Percentiles rank a stretch among this genome's conserved stretches.
These are phyloP conservation scores for Carpinus viminea DNA, from an alignment of 306 rosid species.

Conservation along the genomic window DNA sequence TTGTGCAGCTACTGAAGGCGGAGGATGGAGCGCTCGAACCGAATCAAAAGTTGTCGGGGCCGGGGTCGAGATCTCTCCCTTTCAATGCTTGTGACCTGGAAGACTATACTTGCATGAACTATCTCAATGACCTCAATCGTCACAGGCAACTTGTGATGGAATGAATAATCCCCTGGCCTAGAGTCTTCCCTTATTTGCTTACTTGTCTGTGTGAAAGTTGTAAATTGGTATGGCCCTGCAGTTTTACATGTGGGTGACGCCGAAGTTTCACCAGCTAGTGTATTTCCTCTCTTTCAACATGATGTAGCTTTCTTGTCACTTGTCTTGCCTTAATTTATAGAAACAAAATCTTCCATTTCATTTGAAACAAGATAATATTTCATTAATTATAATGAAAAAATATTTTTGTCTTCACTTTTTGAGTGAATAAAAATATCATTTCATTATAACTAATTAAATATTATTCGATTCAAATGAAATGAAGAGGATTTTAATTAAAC, in stretches of 20 bases:
- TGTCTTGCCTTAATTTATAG: conserved; percentile 28
- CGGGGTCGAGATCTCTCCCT: conserved; percentile 39
- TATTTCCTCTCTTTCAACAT: conserved; percentile 17
- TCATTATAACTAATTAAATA: too few relatives aligned
- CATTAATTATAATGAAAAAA: too few relatives aligned
- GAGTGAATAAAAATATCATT: too few relatives aligned
- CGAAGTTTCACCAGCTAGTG: conserved; percentile 26
- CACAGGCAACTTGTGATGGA: conserved; percentile 83
- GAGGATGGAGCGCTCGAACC: conserved; percentile 45
- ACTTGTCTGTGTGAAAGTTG: conserved; percentile 23
- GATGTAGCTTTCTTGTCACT: conserved; percentile 28
- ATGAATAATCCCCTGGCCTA: conserved; percentile 51
- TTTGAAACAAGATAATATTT: too few relatives aligned
- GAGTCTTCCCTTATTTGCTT: not conserved
- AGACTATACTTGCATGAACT: conserved; percentile 81
- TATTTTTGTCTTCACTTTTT: too few relatives aligned
- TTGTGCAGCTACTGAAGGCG: conserved; percentile 59
- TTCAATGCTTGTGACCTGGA: conserved; percentile 78
- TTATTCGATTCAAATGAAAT: too few relatives aligned
- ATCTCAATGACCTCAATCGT: conserved; percentile 78
- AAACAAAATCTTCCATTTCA: too few relatives aligned
- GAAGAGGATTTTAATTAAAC: too few relatives aligned
- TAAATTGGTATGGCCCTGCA: conserved; percentile 25
- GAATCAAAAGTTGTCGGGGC: conserved; percentile 24
- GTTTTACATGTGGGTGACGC: conserved; percentile 12